Evolutionary conservation across 768 basidiomycete genomes (phyloP).

Genomic region (Podaxis pistillaris): DNA sequence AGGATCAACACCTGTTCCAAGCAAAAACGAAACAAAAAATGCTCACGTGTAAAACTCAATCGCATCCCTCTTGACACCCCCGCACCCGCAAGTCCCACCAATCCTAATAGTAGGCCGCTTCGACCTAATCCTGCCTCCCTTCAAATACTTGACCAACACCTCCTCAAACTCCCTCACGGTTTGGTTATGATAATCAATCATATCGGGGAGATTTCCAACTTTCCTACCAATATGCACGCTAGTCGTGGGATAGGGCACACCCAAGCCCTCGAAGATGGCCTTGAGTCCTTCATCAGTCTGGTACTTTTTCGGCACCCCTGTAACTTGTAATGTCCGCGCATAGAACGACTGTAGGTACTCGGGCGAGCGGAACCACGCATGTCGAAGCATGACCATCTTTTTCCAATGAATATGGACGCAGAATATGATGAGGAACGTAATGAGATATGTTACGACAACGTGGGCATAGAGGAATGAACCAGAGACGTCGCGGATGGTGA

Average conservation of each 20-base stretch:
- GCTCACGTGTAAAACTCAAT: conserved; percentile 92
- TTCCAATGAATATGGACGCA: conserved; percentile 77
- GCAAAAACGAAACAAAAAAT: neutral
- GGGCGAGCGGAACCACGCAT: conserved; percentile 85
- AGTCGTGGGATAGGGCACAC: conserved; percentile 88
- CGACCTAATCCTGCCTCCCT: conserved; percentile 73
- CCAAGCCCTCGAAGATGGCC: conserved; percentile 67
- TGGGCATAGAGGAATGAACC: conserved; percentile 80
- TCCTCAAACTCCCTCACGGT: conserved; percentile 93
- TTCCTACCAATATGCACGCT: conserved; percentile 86
- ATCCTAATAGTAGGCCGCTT: conserved; percentile 80
- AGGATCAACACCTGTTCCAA: conserved; percentile 5
- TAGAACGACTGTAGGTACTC: conserved; percentile 91
- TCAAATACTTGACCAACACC: conserved; percentile 87
- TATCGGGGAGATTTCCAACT: conserved; percentile 84
- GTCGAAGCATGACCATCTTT: conserved; percentile 75
- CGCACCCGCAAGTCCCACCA: conserved; percentile 79
- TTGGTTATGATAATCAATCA: conserved; percentile 89
- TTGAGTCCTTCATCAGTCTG: conserved; percentile 86
- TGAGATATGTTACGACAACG: conserved; percentile 77
- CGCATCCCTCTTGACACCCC: conserved; percentile 84
- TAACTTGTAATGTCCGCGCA: conserved; percentile 86
- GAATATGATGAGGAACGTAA: conserved; percentile 71
- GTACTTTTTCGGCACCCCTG: conserved; percentile 72
- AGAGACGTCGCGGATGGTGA: conserved; percentile 83